Evolutionary conservation across 805 yeast species (phyloP), one percentile per base, ranked within the genome.

Genomic region (Teunomyces funiuensis): DNA sequence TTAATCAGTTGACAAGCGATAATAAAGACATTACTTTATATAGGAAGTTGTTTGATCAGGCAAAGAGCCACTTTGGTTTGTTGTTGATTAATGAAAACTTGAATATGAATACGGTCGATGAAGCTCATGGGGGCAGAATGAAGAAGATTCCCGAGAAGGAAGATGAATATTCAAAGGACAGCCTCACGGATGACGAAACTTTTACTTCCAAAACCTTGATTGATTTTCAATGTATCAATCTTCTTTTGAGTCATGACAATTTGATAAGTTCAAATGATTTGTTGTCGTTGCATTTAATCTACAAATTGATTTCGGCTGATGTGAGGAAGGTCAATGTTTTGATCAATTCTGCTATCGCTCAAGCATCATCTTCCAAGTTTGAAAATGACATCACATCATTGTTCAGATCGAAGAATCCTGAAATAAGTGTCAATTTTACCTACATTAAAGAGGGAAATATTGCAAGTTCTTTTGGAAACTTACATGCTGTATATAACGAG

Each of bases 201-300:
- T 2, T 10, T 3, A 14, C 41, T 26, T 42, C 48, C 8, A 43
- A 43, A 16, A 36, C 53, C 8, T 38, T 48, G 13, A 43, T 50
- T 33, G 46, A 43, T 5, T 42, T 50, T 16, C 49, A 47, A 17
- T 28, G 56, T 1, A 29, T 65, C 9, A 61, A 60, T 46, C 46
- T 65, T 13, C 49, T 68, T 10, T 47, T 66, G 34, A 57, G 51
- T 36, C 64, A 63, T 43, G 65, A 59, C 38, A 65, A 65, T 45
- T 43, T 60, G 9, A 50, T 67, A 39, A 62, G 67, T 43, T 43
- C 60, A 2, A 60, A 63, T 25, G 73, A 68, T 41, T 52, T 66
- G 31, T 57, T 67, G 29, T 53, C 65, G 1, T 44, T 68, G 9
- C 59, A 62, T 39, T 40, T 62, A 33, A 56, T 56, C 22, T 50